Evolutionary conservation across 179 eudicot species (phyloP).

Genomic region (Beta corolliflora): DNA sequence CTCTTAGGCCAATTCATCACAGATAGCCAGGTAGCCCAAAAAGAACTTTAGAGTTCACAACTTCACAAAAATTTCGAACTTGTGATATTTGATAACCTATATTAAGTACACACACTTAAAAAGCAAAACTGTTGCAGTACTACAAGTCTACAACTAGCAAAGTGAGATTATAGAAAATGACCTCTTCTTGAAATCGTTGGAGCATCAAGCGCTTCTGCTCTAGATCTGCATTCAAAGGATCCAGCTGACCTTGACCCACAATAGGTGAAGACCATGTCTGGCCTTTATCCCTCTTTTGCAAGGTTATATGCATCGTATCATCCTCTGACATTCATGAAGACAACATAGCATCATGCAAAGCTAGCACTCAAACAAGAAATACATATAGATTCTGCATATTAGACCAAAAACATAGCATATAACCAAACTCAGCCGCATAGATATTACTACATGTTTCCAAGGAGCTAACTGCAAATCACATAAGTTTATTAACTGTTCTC

Average conservation of each 20-base stretch:
- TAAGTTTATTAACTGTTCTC: too few species aligned
- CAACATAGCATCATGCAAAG: not conserved
- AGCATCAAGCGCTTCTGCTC: conserved; percentile 97
- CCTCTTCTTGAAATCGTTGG: conserved; percentile 97
- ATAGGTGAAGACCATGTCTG: conserved; percentile 92
- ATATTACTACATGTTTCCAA: not conserved
- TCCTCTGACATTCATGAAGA: conserved; percentile 55
- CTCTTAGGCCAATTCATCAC: not conserved
- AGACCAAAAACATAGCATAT: not conserved
- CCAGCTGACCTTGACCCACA: conserved; percentile 80
- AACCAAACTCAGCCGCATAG: not conserved
- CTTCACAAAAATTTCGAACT: not conserved
- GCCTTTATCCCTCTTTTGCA: conserved; percentile 96
- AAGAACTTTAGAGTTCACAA: not conserved
- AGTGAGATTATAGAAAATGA: conserved; percentile 20
- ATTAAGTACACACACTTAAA: not conserved
- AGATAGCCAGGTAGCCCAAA: not conserved
- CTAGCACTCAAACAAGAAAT: not conserved
- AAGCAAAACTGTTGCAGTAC: not conserved
- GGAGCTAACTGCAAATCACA: not conserved
- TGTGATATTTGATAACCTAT: not conserved
- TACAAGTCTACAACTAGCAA: conserved; percentile 2
- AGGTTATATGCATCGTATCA: conserved; percentile 79
- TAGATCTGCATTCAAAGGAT: conserved; percentile 72
- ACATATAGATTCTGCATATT: too few species aligned